A percentile compares a stretch with the other conserved stretches of the same genome.
phyloP scores from a whole-genome alignment of 208 protist genomes.

The Leishmania braziliensis region DNA sequence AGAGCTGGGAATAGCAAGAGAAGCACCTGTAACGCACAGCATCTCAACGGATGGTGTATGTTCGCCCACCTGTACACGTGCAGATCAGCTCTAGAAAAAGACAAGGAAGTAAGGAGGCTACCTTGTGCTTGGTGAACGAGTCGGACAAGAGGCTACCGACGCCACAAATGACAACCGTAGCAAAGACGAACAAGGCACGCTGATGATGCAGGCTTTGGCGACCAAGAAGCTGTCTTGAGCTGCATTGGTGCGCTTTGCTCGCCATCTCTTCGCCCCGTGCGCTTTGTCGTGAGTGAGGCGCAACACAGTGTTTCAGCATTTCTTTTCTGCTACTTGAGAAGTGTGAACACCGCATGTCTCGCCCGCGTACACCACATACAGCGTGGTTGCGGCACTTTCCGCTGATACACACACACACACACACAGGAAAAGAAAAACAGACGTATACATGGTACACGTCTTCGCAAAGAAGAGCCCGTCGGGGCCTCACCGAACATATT shows the following conservation, averaged over 20 bases:
- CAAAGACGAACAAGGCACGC: not conserved
- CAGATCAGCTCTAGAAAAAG: not conserved
- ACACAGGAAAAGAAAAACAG: not conserved
- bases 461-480: not conserved
- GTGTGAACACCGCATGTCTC: not conserved
- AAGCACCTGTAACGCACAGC: not conserved
- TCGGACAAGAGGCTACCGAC: not conserved
- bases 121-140: not conserved
- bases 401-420: slow-evolving; percentile 3
- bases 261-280: not conserved
- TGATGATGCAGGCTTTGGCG: not conserved
- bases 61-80: not conserved
- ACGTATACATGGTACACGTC: not conserved
- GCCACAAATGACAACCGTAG: not conserved
- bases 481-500: not conserved
- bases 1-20: not conserved
- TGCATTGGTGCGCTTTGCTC: not conserved
- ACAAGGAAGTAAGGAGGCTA: not conserved
- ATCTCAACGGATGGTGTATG: not conserved
- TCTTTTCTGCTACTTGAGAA: not conserved
- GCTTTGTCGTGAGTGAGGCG: not conserved
- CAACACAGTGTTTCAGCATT: not conserved
- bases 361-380: not conserved
- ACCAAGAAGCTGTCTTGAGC: not conserved
- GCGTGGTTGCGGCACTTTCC: not conserved